These are phyloP conservation scores for Aspergillus fischeri DNA, from an alignment of 2,329 filamentous ascomycete genomes.

Conservation along the genomic window DNA sequence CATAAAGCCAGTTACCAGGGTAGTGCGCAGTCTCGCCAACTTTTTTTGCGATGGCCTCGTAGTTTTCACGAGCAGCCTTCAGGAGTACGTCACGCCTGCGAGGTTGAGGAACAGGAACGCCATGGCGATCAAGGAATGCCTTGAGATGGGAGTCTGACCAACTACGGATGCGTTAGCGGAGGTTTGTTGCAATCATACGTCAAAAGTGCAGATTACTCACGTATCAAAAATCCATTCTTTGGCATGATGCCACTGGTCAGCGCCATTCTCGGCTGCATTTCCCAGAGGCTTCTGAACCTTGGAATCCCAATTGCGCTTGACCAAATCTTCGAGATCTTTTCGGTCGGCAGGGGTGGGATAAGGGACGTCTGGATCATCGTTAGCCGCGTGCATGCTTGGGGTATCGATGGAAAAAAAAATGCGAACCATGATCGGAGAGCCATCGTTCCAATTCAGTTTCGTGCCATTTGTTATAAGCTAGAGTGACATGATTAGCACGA, in stretches of 20 bases:
- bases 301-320: constrained; percentile 83
- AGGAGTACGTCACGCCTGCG: constrained; percentile 79
- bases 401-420: background rate
- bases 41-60: constrained; percentile 72
- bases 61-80: constrained; percentile 72
- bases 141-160: constrained; percentile 95
- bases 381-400: background rate
- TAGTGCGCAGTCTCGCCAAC: constrained; percentile 75
- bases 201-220: constrained; percentile 40
- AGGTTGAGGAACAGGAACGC: constrained; percentile 82
- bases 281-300: constrained; percentile 70
- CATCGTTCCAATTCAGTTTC: constrained; percentile 96
- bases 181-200: constrained; percentile 4
- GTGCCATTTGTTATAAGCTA: constrained; percentile 98
- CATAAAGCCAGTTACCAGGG: constrained; percentile 92
- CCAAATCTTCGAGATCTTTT: constrained; percentile 88
- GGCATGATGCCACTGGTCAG: constrained; percentile 65
- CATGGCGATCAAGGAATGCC: constrained; percentile 82
- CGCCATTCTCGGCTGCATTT: constrained; percentile 71
- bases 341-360: constrained; percentile 88
- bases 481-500: constrained; percentile 6
- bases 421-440: constrained; percentile 73
- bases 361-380: constrained; percentile 57
- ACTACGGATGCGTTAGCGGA: constrained; percentile 48
- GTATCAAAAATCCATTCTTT: constrained; percentile 90